Conservation (phyloP, 108 stramenopile species). For the Pseudonitzschia multiseries region DNA sequence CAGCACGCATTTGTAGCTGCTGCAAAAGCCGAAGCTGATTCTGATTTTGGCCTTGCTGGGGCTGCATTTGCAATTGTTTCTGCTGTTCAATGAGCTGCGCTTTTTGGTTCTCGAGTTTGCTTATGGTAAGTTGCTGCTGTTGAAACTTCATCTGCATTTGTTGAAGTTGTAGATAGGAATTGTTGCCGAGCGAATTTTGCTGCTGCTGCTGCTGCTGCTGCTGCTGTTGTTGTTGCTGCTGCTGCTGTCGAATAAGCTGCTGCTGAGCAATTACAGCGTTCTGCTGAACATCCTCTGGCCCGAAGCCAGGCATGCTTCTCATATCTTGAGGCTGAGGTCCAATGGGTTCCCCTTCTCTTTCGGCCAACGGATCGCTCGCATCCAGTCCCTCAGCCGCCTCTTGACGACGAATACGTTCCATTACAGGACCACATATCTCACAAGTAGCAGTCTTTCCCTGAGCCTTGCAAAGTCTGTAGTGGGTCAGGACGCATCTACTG, state of each 20-base stretch:
- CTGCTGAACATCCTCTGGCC: slow-evolving; percentile 11
- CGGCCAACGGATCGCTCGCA: slow-evolving; percentile 37
- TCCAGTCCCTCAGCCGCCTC: slow-evolving; percentile 30
- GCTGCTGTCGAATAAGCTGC: slow-evolving; percentile 25
- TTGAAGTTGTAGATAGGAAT: slow-evolving; percentile 29
- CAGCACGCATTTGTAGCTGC: slow-evolving; percentile 35
- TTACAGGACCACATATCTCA: slow-evolving; percentile 75
- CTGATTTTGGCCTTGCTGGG: slow-evolving; percentile 26
- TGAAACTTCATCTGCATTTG: slow-evolving; percentile 40
- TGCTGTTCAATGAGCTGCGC: slow-evolving; percentile 47
- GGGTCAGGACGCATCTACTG: slow-evolving; percentile 76
- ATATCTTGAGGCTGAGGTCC: slow-evolving; percentile 41
- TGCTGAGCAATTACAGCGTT: slow-evolving; percentile 8
- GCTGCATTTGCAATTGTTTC: slow-evolving; percentile 54
- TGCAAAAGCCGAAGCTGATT: slow-evolving; percentile 38
- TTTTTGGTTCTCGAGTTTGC: slow-evolving; percentile 48
- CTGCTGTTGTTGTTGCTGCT: slow-evolving; percentile 34
- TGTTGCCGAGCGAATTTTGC: slow-evolving; percentile 3
- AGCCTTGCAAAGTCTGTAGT: slow-evolving; percentile 71
- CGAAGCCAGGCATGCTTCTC: slow-evolving; percentile 19
- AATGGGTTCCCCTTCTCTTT: slow-evolving; percentile 60
- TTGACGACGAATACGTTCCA: slow-evolving; percentile 56
- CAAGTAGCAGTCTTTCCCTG: slow-evolving; percentile 63
- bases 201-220: slow-evolving; percentile 35
- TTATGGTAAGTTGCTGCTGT: slow-evolving; percentile 49